These are phyloP conservation scores for Pythium scleroteichum DNA, from an alignment of 352 stramenopile species.

Conservation along the genomic window DNA sequence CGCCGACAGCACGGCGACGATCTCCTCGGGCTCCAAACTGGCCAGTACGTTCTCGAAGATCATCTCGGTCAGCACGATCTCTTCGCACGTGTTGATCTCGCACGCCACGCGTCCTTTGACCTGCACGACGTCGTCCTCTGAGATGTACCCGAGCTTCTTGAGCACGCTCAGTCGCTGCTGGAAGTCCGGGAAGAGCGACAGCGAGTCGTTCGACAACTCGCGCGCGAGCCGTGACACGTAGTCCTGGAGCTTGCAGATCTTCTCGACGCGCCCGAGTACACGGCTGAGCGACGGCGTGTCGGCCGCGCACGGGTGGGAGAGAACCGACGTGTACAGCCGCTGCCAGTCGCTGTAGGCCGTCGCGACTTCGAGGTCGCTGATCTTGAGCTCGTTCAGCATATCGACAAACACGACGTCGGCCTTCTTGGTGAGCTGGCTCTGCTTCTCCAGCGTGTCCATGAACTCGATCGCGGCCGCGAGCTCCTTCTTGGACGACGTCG, in stretches of 20 bases:
- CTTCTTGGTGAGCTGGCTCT: conserved; percentile 49
- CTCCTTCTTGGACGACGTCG: conserved; percentile 69
- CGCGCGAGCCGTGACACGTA: conserved; percentile 60
- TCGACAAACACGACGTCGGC: conserved; percentile 58
- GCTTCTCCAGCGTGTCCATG: conserved; percentile 76
- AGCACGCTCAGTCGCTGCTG: conserved; percentile 93
- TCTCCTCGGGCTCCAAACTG: conserved; percentile 95
- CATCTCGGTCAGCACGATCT: conserved; percentile 98
- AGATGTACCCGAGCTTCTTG: conserved; percentile 94
- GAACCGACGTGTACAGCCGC: conserved; percentile 49
- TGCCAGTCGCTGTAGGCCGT: conserved; percentile 68
- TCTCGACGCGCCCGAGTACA: conserved; percentile 71
- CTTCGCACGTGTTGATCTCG: conserved; percentile 98
- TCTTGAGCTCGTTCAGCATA: conserved; percentile 69
- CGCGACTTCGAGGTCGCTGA: conserved; percentile 79
- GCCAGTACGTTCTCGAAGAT: conserved; percentile 99
- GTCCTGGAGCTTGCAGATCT: conserved; percentile 69
- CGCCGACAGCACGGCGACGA: conserved; percentile 94
- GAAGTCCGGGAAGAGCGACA: conserved; percentile 98
- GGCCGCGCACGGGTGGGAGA: conserved; percentile 51
- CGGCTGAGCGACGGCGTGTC: conserved; percentile 30
- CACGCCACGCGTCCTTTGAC: conserved; percentile 97
- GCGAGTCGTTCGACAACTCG: conserved; percentile 84
- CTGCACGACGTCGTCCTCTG: conserved; percentile 85
- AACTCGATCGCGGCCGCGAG: conserved; percentile 69